A percentile compares a stretch with the other conserved stretches of the same genome.
phyloP scores from a whole-genome alignment of 2,329 filamentous ascomycete genomes.

The Rhynchosporium agropyri region DNA sequence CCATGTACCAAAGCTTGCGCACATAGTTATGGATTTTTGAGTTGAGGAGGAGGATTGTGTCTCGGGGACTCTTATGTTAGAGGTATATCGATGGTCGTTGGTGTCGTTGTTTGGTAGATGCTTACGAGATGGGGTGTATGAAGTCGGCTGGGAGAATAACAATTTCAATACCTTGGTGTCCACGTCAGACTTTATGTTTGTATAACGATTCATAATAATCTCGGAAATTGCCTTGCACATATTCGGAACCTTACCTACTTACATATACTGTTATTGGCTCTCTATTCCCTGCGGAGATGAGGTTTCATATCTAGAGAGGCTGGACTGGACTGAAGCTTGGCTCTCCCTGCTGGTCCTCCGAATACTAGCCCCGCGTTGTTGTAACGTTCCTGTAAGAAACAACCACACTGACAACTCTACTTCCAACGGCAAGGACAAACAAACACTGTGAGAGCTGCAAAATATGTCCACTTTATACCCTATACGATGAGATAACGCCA shows the following conservation, averaged over 20 bases:
- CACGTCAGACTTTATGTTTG: no score
- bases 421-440: background rate
- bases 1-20: background rate
- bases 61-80: background rate
- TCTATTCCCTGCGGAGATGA: background rate
- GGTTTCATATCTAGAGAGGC: no score
- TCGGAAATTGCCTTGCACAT: no score
- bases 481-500: constrained; percentile 36
- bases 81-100: background rate
- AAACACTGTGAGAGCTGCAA: constrained; percentile 2
- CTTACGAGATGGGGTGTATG: no score
- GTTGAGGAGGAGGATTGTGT: background rate
- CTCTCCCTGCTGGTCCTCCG: background rate
- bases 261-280: no score
- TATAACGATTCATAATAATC: no score
- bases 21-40: background rate
- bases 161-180: no score
- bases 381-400: background rate
- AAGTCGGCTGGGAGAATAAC: no score
- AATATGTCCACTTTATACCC: constrained; percentile 28
- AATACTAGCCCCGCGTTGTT: constrained; percentile 4
- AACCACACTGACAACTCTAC: background rate
- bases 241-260: no score
- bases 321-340: background rate
- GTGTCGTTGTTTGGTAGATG: background rate